Evolutionary conservation across 805 yeast species (phyloP), one percentile per base, ranked within the genome.

Genomic region (Candida silvicultrix): DNA sequence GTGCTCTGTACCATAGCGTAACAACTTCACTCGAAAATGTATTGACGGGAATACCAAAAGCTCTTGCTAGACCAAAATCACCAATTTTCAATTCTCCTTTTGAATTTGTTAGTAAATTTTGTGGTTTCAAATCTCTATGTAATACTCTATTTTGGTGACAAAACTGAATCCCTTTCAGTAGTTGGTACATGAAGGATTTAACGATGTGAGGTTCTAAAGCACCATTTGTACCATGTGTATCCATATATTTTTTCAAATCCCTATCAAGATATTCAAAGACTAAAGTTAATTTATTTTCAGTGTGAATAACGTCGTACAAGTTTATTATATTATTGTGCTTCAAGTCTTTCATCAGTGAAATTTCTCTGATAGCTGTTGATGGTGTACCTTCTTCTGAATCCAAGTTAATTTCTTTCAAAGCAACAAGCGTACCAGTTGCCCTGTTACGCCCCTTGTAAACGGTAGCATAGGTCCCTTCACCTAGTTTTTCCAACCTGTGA

Each of bases 361-460:
- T 92, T 66, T 92, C 99, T 53, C 99, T 77, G 58, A 92, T 92
- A 2, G 99, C 99, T 1, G 99, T 94, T 5, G 97, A 89, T 8
- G 99, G 99, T 1, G 98, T 95, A 35, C 99, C 99, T 68, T 94
- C 75, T 61, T 94, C 99, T 43, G 95, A 84, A 62, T 94, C 99
- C 50, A 92, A 73, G 58, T 85, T 86, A 68, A 94, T 94, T 64
- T 94, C 98, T 64, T 94, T 94, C 58, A 94, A 72, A 0, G 99
- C 99, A 18, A 94, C 99, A 18, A 90, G 74, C 45, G 87, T 89
- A 43, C 89, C 97, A 25, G 90, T 84, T 58, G 83, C 80, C 51
- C 87, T 79, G 64, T 87, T 94, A 60, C 89, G 79, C 37, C 86
- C 99, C 60, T 92, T 94, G 71, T 92, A 94, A 31, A 94, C 99